Evolutionary conservation across 2,329 filamentous ascomycete species (phyloP).

Genomic region (Pseudocercospora vitis): DNA sequence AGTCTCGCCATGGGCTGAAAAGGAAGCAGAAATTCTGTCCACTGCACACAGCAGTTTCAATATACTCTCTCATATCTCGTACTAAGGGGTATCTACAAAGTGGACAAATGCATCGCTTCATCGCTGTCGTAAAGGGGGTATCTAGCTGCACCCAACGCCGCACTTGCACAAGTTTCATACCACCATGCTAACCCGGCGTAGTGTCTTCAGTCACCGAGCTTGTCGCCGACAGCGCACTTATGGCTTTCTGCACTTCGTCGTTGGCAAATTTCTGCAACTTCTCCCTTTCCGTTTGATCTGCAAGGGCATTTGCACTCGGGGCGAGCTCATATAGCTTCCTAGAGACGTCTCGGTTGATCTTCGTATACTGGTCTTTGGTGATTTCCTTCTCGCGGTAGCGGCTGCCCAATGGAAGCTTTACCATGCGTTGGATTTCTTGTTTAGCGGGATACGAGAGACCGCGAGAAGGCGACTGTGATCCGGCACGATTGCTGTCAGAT

Average conservation of each 20-base stretch:
- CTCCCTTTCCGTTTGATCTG: slow-evolving; percentile 63
- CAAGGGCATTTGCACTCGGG: slow-evolving; percentile 54
- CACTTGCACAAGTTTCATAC: not conserved
- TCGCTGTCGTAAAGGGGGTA: slow-evolving; percentile 9
- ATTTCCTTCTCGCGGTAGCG: slow-evolving; percentile 77
- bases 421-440: slow-evolving; percentile 83
- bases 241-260: slow-evolving; percentile 74
- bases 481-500: slow-evolving; percentile 16
- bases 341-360: slow-evolving; percentile 87
- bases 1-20: slow-evolving; percentile 1
- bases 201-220: slow-evolving; percentile 8
- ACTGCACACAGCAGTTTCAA: not conserved
- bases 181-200: slow-evolving; percentile 9
- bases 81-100: slow-evolving; percentile 21
- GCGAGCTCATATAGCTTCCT: slow-evolving; percentile 77
- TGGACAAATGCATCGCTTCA: slow-evolving; percentile 15
- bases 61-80: slow-evolving; percentile 6
- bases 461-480: slow-evolving; percentile 32
- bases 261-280: slow-evolving; percentile 75
- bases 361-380: slow-evolving; percentile 85
- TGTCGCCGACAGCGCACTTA: slow-evolving; percentile 44
- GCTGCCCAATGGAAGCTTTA: slow-evolving; percentile 77
- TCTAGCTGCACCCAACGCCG: slow-evolving; percentile 9
- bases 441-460: slow-evolving; percentile 79
- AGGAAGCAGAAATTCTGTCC: not conserved